Conservation (phyloP, 225 moss, liverwort and hornwort genomes). For the Pseudisothecium myosuroides region DNA sequence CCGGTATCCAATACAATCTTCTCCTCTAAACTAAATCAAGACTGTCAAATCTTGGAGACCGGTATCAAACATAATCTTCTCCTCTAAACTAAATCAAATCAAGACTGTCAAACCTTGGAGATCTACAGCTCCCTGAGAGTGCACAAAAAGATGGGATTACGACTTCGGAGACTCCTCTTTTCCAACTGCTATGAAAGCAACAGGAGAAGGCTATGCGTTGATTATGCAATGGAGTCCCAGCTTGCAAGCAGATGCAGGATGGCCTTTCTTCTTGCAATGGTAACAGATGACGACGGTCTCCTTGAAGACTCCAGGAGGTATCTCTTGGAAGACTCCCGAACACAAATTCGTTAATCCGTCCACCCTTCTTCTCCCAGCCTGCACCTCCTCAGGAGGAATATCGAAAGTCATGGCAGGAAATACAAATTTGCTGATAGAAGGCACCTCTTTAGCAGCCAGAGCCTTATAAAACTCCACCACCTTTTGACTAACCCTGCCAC, state of each 20-base stretch:
- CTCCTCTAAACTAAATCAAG: background rate
- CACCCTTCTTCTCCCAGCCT: conserved; percentile 1
- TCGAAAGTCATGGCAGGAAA: background rate
- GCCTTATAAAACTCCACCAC: conserved; percentile 26
- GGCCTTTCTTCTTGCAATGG: conserved; percentile 2
- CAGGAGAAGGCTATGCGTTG: background rate
- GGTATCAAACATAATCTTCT: background rate
- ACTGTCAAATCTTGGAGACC: background rate
- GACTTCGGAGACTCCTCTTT: background rate
- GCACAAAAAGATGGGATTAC: background rate
- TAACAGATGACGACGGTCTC: background rate
- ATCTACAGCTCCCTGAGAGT: background rate
- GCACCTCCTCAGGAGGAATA: background rate
- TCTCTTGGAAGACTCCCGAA: background rate
- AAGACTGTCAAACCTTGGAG: background rate
- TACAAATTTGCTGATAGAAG: background rate
- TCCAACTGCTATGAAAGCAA: background rate
- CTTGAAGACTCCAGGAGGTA: background rate
- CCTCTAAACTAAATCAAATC: background rate
- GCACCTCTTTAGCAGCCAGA: conserved; percentile 8
- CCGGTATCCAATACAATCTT: background rate
- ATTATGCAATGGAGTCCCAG: background rate
- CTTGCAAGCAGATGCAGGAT: conserved; percentile 11
- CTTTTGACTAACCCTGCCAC: conserved; percentile 25
- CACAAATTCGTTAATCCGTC: background rate